phyloP scores from a whole-genome alignment of 805 yeast species.

The Sugiyamaella lignohabitans region DNA sequence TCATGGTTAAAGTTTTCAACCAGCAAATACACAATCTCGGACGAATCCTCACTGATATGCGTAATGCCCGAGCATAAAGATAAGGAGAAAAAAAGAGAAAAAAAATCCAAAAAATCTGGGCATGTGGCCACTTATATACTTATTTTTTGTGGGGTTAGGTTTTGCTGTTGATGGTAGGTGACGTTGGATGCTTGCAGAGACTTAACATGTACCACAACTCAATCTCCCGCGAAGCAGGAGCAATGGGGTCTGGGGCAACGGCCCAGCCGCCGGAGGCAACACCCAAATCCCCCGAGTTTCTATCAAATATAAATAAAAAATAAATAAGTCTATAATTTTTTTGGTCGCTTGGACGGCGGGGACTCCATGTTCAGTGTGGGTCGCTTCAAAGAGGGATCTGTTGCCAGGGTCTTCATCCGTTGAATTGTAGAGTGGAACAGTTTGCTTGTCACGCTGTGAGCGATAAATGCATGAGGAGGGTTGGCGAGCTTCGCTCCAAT shows the following conservation, averaged over 20 bases:
- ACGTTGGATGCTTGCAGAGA: not conserved
- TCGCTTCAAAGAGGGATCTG: not conserved
- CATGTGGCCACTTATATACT: slow-evolving; percentile 8
- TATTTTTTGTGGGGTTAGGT: not conserved
- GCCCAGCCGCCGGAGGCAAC: not conserved
- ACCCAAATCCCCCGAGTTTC: too few relatives aligned
- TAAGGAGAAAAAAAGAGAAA: slow-evolving; percentile 37
- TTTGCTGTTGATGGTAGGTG: not conserved
- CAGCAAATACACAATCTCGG: slow-evolving; percentile 99
- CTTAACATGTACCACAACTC: too few relatives aligned
- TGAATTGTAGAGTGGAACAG: not conserved
- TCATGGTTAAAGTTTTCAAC: slow-evolving; percentile 99
- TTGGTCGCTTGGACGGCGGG: too few relatives aligned
- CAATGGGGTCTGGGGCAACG: not conserved
- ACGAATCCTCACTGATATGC: slow-evolving; percentile 99
- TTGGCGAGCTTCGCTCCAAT: slow-evolving; percentile 4
- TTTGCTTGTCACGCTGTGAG: slow-evolving; percentile 7
- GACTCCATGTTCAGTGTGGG: too few relatives aligned
- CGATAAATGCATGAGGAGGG: slow-evolving; percentile 4
- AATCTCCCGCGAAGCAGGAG: not conserved
- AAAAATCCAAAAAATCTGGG: slow-evolving; percentile 2
- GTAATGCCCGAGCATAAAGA: slow-evolving; percentile 99
- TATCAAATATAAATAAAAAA: too few relatives aligned
- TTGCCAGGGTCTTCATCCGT: not conserved
- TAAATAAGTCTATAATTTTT: too few relatives aligned